Evolutionary conservation across 805 yeast species (phyloP).

Genomic region (Diddensiella transvaalensis): DNA sequence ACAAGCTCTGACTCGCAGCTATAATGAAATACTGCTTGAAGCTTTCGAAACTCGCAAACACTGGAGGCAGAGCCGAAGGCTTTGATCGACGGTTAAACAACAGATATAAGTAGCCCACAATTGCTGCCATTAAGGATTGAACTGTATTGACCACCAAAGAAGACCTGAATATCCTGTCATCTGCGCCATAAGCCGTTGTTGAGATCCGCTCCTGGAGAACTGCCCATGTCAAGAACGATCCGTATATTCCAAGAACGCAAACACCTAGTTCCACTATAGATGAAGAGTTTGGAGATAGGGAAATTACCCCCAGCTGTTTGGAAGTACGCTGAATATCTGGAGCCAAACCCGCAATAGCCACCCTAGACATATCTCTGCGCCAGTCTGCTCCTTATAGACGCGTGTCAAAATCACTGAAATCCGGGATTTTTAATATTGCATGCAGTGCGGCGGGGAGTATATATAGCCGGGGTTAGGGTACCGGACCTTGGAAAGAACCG

Average conservation of each 20-base stretch:
- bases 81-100: slow-evolving; percentile 23
- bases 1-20: slow-evolving; percentile 70
- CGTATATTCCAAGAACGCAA: slow-evolving; percentile 66
- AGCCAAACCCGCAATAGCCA: no score
- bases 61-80: slow-evolving; percentile 13
- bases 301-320: no score
- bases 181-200: slow-evolving; percentile 65
- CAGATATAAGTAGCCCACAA: slow-evolving; percentile 64
- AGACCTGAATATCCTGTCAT: slow-evolving; percentile 56
- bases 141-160: slow-evolving; percentile 73
- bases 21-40: slow-evolving; percentile 46
- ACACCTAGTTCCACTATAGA: slow-evolving; percentile 19
- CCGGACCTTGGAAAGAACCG: no score
- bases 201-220: slow-evolving; percentile 85
- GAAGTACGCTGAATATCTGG: no score
- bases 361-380: no score
- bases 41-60: slow-evolving; percentile 31
- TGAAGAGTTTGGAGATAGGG: no score
- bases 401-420: no score
- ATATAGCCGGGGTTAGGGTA: no score
- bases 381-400: no score
- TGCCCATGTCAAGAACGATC: slow-evolving; percentile 88
- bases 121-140: slow-evolving; percentile 70
- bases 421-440: no score
- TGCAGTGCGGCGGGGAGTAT: no score